Conservation (phyloP, 169 alveolate species). For the Eimeria sp. region DNA sequence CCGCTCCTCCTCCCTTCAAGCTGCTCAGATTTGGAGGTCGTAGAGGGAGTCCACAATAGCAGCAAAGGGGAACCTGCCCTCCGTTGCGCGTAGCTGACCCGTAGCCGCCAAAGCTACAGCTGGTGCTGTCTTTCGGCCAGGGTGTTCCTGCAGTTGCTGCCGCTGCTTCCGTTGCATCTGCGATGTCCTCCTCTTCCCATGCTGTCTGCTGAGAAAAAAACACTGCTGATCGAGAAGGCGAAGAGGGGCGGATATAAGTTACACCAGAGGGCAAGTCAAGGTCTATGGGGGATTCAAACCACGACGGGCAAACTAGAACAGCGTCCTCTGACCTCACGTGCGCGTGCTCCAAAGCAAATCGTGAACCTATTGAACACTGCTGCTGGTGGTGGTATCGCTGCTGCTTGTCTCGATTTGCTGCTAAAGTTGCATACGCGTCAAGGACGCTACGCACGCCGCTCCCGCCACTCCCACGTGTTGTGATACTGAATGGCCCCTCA, state of each 20-base stretch:
- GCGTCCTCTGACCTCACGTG: background rate
- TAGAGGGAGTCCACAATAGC: constrained; percentile 72
- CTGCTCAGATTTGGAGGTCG: constrained; percentile 61
- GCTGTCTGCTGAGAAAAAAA: constrained; percentile 54
- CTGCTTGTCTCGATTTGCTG: constrained; percentile 27
- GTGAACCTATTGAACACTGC: background rate
- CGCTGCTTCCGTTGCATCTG: constrained; percentile 47
- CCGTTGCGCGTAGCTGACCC: constrained; percentile 77
- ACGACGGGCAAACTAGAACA: constrained; percentile 52
- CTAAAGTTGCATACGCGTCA: constrained; percentile 7
- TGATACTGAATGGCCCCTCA: background rate
- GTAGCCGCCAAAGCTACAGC: constrained; percentile 72
- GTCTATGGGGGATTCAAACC: constrained; percentile 46
- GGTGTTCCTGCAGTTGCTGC: constrained; percentile 72
- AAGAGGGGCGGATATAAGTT: constrained; percentile 35
- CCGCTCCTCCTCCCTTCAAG: constrained; percentile 48
- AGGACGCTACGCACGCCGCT: constrained; percentile 57
- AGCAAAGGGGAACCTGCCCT: constrained; percentile 69
- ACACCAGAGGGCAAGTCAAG: background rate
- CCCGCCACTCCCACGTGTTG: constrained; percentile 27
- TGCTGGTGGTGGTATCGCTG: constrained; percentile 56
- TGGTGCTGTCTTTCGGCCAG: constrained; percentile 65
- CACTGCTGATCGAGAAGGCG: constrained; percentile 46
- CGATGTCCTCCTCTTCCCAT: constrained; percentile 63
- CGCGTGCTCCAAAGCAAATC: background rate